These are phyloP conservation scores for Trametes cingulata DNA, from an alignment of 768 basidiomycete genomes.

Conservation along the genomic window DNA sequence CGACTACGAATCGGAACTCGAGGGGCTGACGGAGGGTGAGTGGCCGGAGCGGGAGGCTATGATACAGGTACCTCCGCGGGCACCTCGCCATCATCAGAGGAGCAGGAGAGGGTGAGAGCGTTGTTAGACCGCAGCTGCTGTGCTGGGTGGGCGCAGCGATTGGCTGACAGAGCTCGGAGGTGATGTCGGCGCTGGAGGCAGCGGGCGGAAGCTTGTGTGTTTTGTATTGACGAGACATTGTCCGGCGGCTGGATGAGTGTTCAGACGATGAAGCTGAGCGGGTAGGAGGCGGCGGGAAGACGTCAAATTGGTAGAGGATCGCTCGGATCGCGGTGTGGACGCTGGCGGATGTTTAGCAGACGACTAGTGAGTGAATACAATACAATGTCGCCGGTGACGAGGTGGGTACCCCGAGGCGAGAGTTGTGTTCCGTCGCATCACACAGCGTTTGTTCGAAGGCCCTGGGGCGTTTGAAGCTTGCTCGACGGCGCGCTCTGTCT, in stretches of 20 bases:
- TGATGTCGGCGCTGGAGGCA: neutral
- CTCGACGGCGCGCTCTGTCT: neutral
- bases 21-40: neutral
- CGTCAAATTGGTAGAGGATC: neutral
- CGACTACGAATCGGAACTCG: no score
- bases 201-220: neutral
- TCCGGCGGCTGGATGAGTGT: neutral
- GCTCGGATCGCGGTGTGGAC: neutral
- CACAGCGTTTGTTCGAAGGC: neutral
- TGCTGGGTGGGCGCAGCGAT: neutral
- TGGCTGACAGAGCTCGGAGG: neutral
- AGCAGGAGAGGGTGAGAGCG: neutral
- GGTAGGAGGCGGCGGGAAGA: neutral
- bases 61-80: neutral
- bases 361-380: neutral
- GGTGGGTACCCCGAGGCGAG: neutral
- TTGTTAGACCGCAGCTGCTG: neutral
- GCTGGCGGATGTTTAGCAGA: neutral
- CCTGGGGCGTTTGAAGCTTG: neutral
- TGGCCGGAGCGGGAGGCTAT: neutral
- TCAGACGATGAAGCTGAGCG: neutral
- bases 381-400: neutral
- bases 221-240: neutral
- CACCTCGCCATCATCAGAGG: neutral
- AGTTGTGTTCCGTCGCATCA: neutral